Conservation (phyloP, 306 rosid genomes). For the Glycine latifolia region DNA sequence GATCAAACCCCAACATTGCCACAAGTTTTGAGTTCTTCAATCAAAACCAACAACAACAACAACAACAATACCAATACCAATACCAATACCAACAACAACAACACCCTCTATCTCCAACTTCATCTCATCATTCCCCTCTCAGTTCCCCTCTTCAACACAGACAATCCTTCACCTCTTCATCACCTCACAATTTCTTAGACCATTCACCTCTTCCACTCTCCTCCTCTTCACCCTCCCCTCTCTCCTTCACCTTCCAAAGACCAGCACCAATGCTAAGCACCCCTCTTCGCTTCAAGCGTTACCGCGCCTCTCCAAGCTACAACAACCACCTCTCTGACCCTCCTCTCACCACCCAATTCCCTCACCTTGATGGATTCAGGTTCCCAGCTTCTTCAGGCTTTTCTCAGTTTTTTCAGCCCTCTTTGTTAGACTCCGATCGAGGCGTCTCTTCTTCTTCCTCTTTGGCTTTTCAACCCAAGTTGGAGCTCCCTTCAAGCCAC, state of each 20-base stretch:
- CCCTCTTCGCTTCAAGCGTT: constrained; percentile 62
- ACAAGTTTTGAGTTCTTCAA: constrained; percentile 52
- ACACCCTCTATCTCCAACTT: constrained; percentile 43
- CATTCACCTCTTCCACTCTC: constrained; percentile 35
- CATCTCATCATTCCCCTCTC: constrained; percentile 57
- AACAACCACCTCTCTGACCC: constrained; percentile 18
- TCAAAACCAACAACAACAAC: constrained; percentile 36
- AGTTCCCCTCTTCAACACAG: constrained; percentile 58
- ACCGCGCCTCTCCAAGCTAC: constrained; percentile 29
- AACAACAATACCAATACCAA: background rate
- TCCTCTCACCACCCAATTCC: constrained; percentile 20
- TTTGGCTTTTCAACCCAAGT: constrained; percentile 45
- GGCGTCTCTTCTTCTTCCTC: constrained; percentile 36
- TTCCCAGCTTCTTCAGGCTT: constrained; percentile 58
- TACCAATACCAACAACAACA: constrained; percentile 8
- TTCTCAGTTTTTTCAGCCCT: constrained; percentile 51
- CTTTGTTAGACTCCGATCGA: constrained; percentile 51
- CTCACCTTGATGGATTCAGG: constrained; percentile 53
- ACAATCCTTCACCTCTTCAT: constrained; percentile 10
- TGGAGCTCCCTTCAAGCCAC: constrained; percentile 82
- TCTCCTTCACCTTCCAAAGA: constrained; percentile 70
- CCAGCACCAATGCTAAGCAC: constrained; percentile 58
- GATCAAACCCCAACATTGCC: constrained; percentile 40
- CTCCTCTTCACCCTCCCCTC: constrained; percentile 42
- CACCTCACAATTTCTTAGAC: constrained; percentile 46